Percentiles rank a stretch among this genome's conserved stretches.
These are phyloP conservation scores for Candida anutae DNA, from an alignment of 1,139 yeast species.

Conservation along the genomic window DNA sequence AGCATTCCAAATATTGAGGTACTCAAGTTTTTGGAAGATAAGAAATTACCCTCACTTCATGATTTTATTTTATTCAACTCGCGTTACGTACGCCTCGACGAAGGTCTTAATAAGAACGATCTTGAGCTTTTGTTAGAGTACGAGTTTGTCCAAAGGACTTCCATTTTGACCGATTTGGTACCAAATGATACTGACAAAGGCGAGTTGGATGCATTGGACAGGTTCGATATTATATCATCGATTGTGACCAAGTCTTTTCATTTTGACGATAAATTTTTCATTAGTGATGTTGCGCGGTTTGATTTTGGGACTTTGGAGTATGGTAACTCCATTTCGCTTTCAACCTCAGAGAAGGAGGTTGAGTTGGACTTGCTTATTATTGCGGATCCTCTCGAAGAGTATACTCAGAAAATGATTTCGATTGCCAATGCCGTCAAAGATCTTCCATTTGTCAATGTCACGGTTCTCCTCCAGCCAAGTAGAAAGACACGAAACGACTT, in stretches of 20 bases:
- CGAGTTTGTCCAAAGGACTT: slow-evolving; percentile 27
- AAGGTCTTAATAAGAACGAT: slow-evolving; percentile 12
- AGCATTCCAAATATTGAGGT: slow-evolving; percentile 3
- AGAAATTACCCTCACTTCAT: slow-evolving; percentile 27
- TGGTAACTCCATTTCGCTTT: slow-evolving; percentile 23
- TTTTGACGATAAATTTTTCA: slow-evolving; percentile 25
- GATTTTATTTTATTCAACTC: slow-evolving; percentile 33
- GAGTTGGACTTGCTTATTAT: slow-evolving; percentile 49
- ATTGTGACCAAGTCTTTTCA: slow-evolving; percentile 39
- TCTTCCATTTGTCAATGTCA: slow-evolving; percentile 40
- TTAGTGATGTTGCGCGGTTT: slow-evolving; percentile 33
- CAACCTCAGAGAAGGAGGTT: slow-evolving; percentile 12
- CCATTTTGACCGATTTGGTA: slow-evolving; percentile 16
- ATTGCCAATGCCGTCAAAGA: slow-evolving; percentile 38
- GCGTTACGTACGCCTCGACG: slow-evolving; percentile 29
- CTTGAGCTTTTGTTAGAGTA: slow-evolving; percentile 23
- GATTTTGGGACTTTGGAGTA: slow-evolving; percentile 29
- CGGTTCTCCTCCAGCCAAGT: slow-evolving; percentile 55
- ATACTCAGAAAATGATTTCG: slow-evolving; percentile 55
- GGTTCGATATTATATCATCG: slow-evolving; percentile 42
- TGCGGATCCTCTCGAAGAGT: slow-evolving; percentile 65
- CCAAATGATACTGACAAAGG: slow-evolving; percentile 5
- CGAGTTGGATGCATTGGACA: slow-evolving; percentile 20
- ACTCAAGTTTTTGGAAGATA: slow-evolving; percentile 14
- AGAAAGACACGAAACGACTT: slow-evolving; percentile 21